These are phyloP conservation scores for Quercus cerris DNA, from an alignment of 306 rosid genomes.

Conservation along the genomic window DNA sequence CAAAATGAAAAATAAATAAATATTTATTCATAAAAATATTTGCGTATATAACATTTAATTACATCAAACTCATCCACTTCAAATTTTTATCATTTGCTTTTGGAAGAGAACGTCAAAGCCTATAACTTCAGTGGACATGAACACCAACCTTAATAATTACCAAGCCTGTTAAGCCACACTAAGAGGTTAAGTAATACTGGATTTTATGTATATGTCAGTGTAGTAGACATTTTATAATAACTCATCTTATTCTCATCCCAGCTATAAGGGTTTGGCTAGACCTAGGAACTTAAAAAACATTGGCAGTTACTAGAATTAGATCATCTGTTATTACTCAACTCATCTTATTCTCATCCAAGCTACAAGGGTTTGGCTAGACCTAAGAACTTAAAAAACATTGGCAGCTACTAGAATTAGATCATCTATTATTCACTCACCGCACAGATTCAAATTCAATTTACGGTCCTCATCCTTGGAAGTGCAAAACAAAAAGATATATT, in stretches of 20 bases:
- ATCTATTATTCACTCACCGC: neutral
- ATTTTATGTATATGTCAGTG: neutral
- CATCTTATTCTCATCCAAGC: neutral
- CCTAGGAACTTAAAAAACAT: neutral
- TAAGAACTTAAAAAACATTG: neutral
- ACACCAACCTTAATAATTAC: neutral
- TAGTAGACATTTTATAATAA: neutral
- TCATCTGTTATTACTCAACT: neutral
- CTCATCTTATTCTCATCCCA: neutral
- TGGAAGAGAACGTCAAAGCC: neutral
- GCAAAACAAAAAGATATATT: neutral
- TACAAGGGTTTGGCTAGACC: neutral
- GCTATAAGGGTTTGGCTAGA: neutral
- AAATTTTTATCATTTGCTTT: neutral
- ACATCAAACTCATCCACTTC: neutral
- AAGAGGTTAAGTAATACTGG: neutral
- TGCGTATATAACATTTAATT: neutral
- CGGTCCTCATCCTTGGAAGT: neutral
- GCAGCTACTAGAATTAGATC: neutral
- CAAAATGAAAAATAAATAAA: neutral
- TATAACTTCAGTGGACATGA: neutral
- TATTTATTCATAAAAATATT: neutral
- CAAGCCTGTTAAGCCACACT: neutral
- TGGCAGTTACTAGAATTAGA: neutral
- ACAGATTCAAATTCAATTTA: neutral